Evolutionary conservation across 2,329 filamentous ascomycete species (phyloP).

Genomic region (Ascochyta rabiei): DNA sequence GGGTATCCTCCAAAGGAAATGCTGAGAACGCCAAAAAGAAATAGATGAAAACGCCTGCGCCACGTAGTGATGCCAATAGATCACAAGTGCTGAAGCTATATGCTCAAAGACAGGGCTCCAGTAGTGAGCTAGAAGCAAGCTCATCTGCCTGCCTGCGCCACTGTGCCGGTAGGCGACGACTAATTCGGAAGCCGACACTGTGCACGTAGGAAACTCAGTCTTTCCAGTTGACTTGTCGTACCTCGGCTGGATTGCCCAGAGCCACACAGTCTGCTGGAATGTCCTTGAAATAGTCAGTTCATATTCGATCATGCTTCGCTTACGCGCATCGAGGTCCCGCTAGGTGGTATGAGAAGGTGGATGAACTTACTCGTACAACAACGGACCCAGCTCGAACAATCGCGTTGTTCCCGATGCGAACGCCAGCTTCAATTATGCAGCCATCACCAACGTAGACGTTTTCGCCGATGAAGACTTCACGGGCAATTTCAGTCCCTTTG

Average conservation of each 20-base stretch:
- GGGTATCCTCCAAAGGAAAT: constrained; percentile 34
- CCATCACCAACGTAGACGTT: constrained; percentile 70
- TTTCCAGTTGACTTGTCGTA: constrained; percentile 31
- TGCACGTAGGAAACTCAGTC: background rate
- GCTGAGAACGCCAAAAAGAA: background rate
- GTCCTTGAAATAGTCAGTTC: constrained; percentile 46
- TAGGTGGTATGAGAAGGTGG: background rate
- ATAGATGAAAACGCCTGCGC: background rate
- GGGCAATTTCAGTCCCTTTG: constrained; percentile 72
- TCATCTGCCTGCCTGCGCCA: background rate
- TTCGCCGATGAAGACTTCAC: constrained; percentile 75
- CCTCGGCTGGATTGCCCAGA: constrained; percentile 55
- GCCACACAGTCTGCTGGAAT: constrained; percentile 55
- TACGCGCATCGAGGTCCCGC: too few relatives aligned
- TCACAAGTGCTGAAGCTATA: background rate
- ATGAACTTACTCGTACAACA: constrained; percentile 58
- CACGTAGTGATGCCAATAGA: background rate
- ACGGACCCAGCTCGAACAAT: constrained; percentile 62
- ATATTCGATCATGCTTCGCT: background rate
- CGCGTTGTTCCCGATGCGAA: constrained; percentile 60
- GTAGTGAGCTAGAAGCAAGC: background rate
- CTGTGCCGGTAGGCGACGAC: background rate
- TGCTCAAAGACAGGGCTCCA: background rate
- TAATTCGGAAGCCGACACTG: background rate
- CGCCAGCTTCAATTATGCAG: constrained; percentile 65